A percentile compares a stretch with the other conserved stretches of the same genome.
These are phyloP conservation scores for Avena sativa DNA, from an alignment of 176 grass and related monocot genomes.

Conservation along the genomic window DNA sequence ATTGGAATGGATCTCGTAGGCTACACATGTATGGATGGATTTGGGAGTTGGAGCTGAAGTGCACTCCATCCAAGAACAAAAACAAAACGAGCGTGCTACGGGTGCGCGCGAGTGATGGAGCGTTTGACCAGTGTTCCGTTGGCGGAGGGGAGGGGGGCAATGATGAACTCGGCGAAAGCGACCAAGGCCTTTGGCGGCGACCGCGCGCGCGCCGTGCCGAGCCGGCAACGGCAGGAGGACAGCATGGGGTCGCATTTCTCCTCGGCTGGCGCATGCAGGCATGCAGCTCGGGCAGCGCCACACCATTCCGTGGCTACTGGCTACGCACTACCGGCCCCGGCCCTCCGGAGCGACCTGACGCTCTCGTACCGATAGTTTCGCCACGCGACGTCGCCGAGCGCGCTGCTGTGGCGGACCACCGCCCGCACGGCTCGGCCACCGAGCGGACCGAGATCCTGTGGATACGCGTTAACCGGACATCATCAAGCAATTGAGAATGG, in stretches of 20 bases:
- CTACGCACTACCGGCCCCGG: not conserved
- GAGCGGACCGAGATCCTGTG: too few species aligned
- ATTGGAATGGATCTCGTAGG: not conserved
- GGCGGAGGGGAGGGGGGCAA: not conserved
- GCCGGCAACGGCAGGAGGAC: not conserved
- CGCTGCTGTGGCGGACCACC: too few species aligned
- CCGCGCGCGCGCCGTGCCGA: slow-evolving; percentile 5
- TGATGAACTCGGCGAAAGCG: slow-evolving; percentile 31
- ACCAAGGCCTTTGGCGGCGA: not conserved
- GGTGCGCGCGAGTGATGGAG: not conserved
- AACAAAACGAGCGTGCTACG: not conserved
- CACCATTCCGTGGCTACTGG: slow-evolving; percentile 27
- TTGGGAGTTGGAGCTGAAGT: slow-evolving; percentile 27
- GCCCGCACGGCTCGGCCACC: too few species aligned
- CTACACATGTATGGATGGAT: not conserved
- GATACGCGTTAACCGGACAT: too few species aligned
- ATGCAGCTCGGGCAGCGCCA: not conserved
- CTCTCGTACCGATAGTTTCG: not conserved
- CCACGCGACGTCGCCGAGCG: not conserved
- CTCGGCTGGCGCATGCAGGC: not conserved
- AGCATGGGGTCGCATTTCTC: not conserved
- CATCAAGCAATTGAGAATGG: not conserved
- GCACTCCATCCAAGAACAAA: slow-evolving; percentile 20
- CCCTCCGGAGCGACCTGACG: not conserved
- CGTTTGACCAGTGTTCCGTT: slow-evolving; percentile 36